A percentile compares a stretch with the other conserved stretches of the same genome.
phyloP scores from a whole-genome alignment of 768 basidiomycete genomes.

The Lentinula raphanica region DNA sequence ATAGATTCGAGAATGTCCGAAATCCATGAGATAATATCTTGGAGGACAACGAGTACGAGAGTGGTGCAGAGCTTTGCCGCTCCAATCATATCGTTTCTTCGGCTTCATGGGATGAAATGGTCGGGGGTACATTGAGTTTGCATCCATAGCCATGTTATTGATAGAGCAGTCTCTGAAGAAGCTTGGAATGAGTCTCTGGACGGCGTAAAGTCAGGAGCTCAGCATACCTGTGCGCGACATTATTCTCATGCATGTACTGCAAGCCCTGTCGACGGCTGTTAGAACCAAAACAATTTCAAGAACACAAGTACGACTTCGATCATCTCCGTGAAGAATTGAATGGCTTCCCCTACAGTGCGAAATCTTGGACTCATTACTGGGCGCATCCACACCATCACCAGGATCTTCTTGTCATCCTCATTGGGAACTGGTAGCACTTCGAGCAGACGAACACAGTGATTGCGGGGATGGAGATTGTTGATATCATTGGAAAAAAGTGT shows the following conservation, averaged over 20 bases:
- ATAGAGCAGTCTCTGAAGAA: no score
- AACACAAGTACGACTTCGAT: constrained; percentile 19
- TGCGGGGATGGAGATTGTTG: constrained; percentile 16
- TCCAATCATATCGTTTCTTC: no score
- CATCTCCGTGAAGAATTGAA: constrained; percentile 24
- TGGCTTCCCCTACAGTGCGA: constrained; percentile 24
- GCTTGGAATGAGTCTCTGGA: no score
- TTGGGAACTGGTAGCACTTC: constrained; percentile 18
- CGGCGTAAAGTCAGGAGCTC: no score
- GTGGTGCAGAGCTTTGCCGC: no score
- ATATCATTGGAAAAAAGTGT: constrained; percentile 14
- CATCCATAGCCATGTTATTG: no score
- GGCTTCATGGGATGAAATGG: no score
- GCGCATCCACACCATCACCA: constrained; percentile 25
- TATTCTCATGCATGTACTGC: constrained; percentile 25
- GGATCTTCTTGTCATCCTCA: constrained; percentile 9
- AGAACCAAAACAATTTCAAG: no score
- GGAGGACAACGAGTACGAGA: no score
- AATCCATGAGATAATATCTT: no score
- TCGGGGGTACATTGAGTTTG: no score
- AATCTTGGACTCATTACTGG: constrained; percentile 16
- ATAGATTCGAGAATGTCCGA: no score
- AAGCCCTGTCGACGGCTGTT: constrained; percentile 24
- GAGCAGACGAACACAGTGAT: constrained; percentile 25
- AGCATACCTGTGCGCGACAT: constrained; percentile 19